Conservation (phyloP, 2,329 filamentous ascomycete species). For the Phialocephala subalpina region DNA sequence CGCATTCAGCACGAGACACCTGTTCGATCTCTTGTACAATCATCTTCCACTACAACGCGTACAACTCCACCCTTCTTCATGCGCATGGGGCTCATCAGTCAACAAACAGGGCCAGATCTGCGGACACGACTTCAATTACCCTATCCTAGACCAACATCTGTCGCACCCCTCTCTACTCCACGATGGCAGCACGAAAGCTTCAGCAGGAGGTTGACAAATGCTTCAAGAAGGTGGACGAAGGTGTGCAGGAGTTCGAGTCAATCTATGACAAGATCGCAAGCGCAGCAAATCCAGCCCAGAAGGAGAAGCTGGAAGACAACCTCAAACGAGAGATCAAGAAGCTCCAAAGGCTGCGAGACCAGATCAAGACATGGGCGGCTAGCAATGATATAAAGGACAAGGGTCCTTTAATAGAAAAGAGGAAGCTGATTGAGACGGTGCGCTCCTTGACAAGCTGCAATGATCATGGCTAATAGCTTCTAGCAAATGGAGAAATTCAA, state of each 20-base stretch:
- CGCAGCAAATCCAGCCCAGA: constrained; percentile 91
- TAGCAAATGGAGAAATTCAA: constrained; percentile 99
- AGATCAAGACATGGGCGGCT: constrained; percentile 99
- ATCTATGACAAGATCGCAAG: constrained; percentile 99
- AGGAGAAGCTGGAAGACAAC: constrained; percentile 97
- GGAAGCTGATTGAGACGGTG: constrained; percentile 97
- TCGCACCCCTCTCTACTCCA: constrained; percentile 44
- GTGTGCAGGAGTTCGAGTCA: constrained; percentile 87
- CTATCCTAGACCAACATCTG: constrained; percentile 29
- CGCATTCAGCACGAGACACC: neutral
- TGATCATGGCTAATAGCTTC: constrained; percentile 44
- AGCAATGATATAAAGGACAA: constrained; percentile 99
- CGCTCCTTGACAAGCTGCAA: constrained; percentile 25
- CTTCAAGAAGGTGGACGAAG: constrained; percentile 98
- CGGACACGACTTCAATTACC: constrained; percentile 38
- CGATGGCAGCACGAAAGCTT: constrained; percentile 94
- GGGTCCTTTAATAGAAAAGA: constrained; percentile 89
- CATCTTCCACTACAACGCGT: constrained; percentile 15
- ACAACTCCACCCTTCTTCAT: constrained; percentile 22
- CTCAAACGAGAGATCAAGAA: constrained; percentile 99
- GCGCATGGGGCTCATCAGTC: constrained; percentile 39
- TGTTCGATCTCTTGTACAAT: neutral
- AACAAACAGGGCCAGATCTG: constrained; percentile 38
- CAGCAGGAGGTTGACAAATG: constrained; percentile 99
- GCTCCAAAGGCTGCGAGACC: constrained; percentile 93